Percentiles rank a stretch among this genome's conserved stretches.
These are phyloP conservation scores for Dactylellina sp. DNA, from an alignment of 2,329 filamentous ascomycete species.

Conservation along the genomic window DNA sequence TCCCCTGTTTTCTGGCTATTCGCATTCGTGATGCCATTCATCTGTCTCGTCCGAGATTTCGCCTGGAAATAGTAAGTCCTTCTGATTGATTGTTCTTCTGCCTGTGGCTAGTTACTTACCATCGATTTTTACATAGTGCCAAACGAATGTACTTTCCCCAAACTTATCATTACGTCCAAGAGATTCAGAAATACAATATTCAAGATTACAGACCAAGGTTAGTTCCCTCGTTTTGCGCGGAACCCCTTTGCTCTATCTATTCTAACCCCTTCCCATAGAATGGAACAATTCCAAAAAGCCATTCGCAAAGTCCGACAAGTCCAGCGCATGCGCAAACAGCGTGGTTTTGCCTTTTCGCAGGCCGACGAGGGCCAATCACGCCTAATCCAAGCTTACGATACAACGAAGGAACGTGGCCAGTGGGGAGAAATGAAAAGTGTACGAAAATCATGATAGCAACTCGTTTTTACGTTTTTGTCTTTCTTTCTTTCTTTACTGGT, in stretches of 20 bases:
- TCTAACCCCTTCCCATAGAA: slow-evolving; percentile 69
- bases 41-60: slow-evolving; percentile 89
- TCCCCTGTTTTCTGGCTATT: slow-evolving; percentile 93
- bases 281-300: slow-evolving; percentile 99
- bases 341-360: slow-evolving; percentile 97
- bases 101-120: slow-evolving; percentile 47
- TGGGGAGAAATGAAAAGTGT: slow-evolving; percentile 93
- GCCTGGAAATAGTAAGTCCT: slow-evolving; percentile 85
- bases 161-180: slow-evolving; percentile 97
- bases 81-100: slow-evolving; percentile 1
- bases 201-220: slow-evolving; percentile 97
- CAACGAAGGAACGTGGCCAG: slow-evolving; percentile 86
- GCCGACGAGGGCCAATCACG: slow-evolving; percentile 96
- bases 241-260: background rate
- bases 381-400: slow-evolving; percentile 97
- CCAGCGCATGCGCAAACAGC: slow-evolving; percentile 98
- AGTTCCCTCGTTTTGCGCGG: slow-evolving; percentile 62
- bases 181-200: slow-evolving; percentile 99
- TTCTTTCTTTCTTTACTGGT: slow-evolving; percentile 53
- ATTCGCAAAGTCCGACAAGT: slow-evolving; percentile 98
- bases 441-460: slow-evolving; percentile 61
- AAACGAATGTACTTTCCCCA: slow-evolving; percentile 98
- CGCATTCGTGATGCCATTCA: slow-evolving; percentile 79
- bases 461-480: slow-evolving; percentile 50
- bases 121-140: slow-evolving; percentile 64